Evolutionary conservation across 306 rosid genomes (phyloP).

Genomic region (Dalbergia cochinchinensis): DNA sequence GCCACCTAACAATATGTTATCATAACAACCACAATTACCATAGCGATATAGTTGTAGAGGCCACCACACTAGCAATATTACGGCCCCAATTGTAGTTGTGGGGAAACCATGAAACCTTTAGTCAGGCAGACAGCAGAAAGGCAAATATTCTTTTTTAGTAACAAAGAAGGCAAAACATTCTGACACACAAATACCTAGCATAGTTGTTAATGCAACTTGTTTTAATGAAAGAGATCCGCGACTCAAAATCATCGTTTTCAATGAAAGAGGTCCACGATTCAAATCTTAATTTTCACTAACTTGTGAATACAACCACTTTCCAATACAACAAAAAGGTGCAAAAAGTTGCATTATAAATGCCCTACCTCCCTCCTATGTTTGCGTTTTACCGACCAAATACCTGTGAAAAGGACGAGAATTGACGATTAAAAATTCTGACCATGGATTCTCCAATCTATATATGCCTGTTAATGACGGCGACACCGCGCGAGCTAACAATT

Average conservation of each 20-base stretch:
- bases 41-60: too few species aligned
- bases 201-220: neutral
- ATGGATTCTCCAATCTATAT: constrained; percentile 41
- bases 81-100: too few species aligned
- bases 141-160: too few species aligned
- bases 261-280: neutral
- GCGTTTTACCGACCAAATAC: constrained; percentile 47
- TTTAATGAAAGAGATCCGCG: neutral
- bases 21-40: too few species aligned
- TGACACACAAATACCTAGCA: neutral
- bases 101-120: too few species aligned
- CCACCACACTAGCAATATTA: too few species aligned
- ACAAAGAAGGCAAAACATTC: neutral
- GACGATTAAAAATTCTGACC: constrained; percentile 30
- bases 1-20: too few species aligned
- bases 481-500: constrained; percentile 4
- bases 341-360: neutral
- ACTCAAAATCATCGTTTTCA: neutral
- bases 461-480: constrained; percentile 39
- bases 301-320: neutral
- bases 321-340: neutral
- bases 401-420: constrained; percentile 14
- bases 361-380: constrained; percentile 30
- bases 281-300: neutral
- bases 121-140: neutral